A percentile compares a stretch with the other conserved stretches of the same genome.
Evolutionary conservation across 371 early-diverging fungal species (phyloP).

Genomic region (Chytridium lagenaria): DNA sequence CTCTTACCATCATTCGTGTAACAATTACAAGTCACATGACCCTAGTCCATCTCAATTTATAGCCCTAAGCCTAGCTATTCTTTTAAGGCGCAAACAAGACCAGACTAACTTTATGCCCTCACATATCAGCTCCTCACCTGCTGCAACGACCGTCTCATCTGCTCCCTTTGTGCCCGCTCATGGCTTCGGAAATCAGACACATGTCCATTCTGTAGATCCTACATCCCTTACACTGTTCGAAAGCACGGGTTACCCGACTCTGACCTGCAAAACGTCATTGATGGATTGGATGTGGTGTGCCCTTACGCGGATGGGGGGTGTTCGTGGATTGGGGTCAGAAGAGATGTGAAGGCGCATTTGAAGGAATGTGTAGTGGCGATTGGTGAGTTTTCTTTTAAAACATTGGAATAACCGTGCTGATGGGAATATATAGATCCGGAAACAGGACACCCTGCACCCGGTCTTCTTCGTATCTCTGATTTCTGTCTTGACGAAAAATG

Average conservation of each 20-base stretch:
- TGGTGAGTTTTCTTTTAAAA: slow-evolving; percentile 10
- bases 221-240: not conserved
- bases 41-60: not conserved
- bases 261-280: slow-evolving; percentile 14
- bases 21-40: not conserved
- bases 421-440: slow-evolving; percentile 17
- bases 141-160: slow-evolving; percentile 25
- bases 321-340: slow-evolving; percentile 25
- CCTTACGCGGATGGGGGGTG: slow-evolving; percentile 28
- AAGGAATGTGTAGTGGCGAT: slow-evolving; percentile 28
- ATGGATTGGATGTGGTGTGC: slow-evolving; percentile 24
- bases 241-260: slow-evolving; percentile 24
- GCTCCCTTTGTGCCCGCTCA: slow-evolving; percentile 26
- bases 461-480: slow-evolving; percentile 5
- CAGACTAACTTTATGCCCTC: too few species aligned
- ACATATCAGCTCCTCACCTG: slow-evolving; percentile 26
- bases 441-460: slow-evolving; percentile 8
- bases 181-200: slow-evolving; percentile 24
- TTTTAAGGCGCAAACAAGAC: too few species aligned
- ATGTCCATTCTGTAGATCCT: slow-evolving; percentile 32
- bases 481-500: slow-evolving; percentile 17
- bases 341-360: slow-evolving; percentile 4
- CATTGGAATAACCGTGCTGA: too few species aligned
- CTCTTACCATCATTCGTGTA: too few species aligned
- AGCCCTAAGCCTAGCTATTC: not conserved